Conservation (phyloP, 176 grass and related monocot species). For the Cocos nucifera region DNA sequence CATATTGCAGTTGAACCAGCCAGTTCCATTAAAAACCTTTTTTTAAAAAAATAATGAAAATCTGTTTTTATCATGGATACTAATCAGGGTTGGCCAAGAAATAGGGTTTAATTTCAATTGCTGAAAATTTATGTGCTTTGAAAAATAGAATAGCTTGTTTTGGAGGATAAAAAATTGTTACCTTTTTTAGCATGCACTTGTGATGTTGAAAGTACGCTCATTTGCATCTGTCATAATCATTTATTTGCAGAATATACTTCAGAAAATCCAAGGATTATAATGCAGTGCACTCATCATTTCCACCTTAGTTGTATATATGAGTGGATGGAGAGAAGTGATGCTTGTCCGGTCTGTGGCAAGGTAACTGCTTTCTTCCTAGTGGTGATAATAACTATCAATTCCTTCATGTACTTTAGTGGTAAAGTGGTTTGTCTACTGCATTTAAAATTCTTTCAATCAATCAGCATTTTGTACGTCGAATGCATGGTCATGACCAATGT, state of each 20-base stretch:
- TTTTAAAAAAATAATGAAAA: too few species aligned
- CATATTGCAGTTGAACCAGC: too few species aligned
- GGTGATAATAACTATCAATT: not conserved
- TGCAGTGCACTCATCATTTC: constrained; percentile 94
- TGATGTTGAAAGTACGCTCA: constrained; percentile 3
- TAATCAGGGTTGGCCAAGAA: too few species aligned
- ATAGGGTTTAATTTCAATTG: too few species aligned
- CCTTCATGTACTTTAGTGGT: too few species aligned
- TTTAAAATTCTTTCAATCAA: not conserved
- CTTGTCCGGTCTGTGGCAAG: constrained; percentile 93
- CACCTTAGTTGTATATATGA: constrained; percentile 98
- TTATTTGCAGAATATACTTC: constrained; percentile 67
- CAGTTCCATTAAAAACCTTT: too few species aligned
- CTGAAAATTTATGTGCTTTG: too few species aligned
- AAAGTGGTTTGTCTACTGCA: too few species aligned
- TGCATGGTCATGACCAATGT: too few species aligned
- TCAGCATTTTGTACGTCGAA: too few species aligned
- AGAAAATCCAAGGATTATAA: constrained; percentile 83
- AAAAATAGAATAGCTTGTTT: too few species aligned
- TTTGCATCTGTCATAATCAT: constrained; percentile 11
- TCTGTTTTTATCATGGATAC: too few species aligned
- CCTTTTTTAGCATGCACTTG: not conserved
- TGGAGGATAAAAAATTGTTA: not conserved
- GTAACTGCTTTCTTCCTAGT: constrained; percentile 23
- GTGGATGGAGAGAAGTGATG: constrained; percentile 99